These are phyloP conservation scores for Reticulascus tulasneorum DNA, from an alignment of 2,329 filamentous ascomycete genomes.

Conservation along the genomic window DNA sequence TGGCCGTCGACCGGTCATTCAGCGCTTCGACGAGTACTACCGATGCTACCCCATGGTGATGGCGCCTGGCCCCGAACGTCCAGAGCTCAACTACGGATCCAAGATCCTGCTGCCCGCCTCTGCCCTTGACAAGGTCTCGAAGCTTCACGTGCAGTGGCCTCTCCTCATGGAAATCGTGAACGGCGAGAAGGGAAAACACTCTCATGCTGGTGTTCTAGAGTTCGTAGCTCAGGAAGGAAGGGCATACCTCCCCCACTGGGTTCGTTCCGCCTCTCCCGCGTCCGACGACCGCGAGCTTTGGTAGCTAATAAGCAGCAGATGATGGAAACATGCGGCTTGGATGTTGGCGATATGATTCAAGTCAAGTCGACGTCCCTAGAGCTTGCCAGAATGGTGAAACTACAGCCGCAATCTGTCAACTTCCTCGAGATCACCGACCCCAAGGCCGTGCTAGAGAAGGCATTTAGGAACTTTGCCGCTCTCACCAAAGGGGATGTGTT, in stretches of 20 bases:
- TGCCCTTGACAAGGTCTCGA: slow-evolving; percentile 92
- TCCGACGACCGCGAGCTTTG: background rate
- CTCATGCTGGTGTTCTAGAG: slow-evolving; percentile 92
- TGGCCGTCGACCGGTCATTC: slow-evolving; percentile 48
- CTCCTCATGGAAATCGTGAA: slow-evolving; percentile 97
- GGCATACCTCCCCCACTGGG: slow-evolving; percentile 94
- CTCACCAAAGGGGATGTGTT: slow-evolving; percentile 92
- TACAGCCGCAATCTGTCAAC: slow-evolving; percentile 87
- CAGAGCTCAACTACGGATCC: slow-evolving; percentile 90
- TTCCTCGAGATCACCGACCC: slow-evolving; percentile 98
- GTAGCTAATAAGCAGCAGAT: slow-evolving; percentile 50
- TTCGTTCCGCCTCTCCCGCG: slow-evolving; percentile 33
- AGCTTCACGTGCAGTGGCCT: slow-evolving; percentile 94
- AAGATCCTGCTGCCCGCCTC: slow-evolving; percentile 98
- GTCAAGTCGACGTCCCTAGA: slow-evolving; percentile 92
- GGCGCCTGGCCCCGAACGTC: slow-evolving; percentile 84
- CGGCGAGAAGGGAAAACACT: slow-evolving; percentile 72
- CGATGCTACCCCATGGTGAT: slow-evolving; percentile 94
- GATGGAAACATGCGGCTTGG: slow-evolving; percentile 86
- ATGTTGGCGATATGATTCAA: slow-evolving; percentile 91
- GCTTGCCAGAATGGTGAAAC: slow-evolving; percentile 87
- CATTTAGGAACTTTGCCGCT: slow-evolving; percentile 92
- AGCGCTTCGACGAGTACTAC: slow-evolving; percentile 97
- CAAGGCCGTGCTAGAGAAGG: slow-evolving; percentile 93
- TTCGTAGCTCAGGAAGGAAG: slow-evolving; percentile 97